Evolutionary conservation across 768 basidiomycete species (phyloP), one percentile per base, ranked within the genome.

Genomic region (Floccularia luteovirens): DNA sequence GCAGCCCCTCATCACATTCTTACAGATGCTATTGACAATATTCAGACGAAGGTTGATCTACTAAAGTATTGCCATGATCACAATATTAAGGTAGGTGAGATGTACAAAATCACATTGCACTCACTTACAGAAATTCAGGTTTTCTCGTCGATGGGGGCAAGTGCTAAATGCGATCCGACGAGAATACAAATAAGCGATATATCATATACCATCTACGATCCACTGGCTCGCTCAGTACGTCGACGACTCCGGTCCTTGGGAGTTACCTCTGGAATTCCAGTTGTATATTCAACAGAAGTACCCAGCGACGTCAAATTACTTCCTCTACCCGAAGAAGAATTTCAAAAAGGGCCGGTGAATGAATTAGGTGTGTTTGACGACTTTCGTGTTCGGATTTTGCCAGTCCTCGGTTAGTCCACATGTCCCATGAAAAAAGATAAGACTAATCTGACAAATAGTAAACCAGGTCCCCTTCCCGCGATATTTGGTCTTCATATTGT

Each of bases 121-220:
- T 41, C 36, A 44, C 23, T 31, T n/a, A 42, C 28, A 13, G 11
- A 22, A 16, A 10, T 79, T 50, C 46, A 87, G 84, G 84, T 93
- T 13, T 96, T 98, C 61, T 90, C 93, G 0, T 91, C 91, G 19
- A 96, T 99, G 91, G 96, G 96, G 21, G 89, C 93, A 3, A 82
- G 92, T 10, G 86, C 92, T 11, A 99, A 98, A 63, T 76, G 75
- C 50, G 96, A 99, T 59, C 93, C 96, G 0, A 94, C 92, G 1
- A 78, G 91, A 28, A 77, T 99, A 19, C 93, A 98, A 59, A 96
- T 98, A 42, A 84, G 82, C 47, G 94, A 98, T 61, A 90, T 98
- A 49, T 91, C 92, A 2, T 68, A 70, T 42, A 97, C 96, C 0
- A 73, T 89, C 28, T 94, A 98, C 53, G 96, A 98, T 58, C 92